These are phyloP conservation scores for Scytalidium sp. DNA, from an alignment of 2,329 filamentous ascomycete species.

Conservation along the genomic window DNA sequence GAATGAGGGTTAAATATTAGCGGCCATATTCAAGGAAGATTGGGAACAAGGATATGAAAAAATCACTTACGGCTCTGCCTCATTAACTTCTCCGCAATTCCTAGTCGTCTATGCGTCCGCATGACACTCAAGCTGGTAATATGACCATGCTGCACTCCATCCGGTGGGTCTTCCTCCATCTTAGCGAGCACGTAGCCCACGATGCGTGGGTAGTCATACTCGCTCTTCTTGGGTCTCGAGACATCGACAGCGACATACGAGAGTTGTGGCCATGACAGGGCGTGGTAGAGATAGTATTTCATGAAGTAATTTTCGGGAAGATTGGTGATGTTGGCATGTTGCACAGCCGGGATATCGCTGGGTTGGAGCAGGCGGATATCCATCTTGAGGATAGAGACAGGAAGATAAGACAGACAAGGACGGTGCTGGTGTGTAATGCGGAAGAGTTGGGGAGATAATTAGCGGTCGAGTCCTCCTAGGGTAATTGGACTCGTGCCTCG, in stretches of 20 bases:
- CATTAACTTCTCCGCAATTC: conserved; percentile 97
- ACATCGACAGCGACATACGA: conserved; percentile 95
- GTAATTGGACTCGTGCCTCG: neutral
- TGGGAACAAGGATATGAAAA: neutral
- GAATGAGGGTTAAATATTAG: conserved; percentile 4
- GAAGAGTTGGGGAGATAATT: neutral
- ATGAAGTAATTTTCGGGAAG: conserved; percentile 99
- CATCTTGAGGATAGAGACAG: conserved; percentile 49
- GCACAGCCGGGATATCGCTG: conserved; percentile 85
- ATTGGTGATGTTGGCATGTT: conserved; percentile 98
- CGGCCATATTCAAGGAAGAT: conserved; percentile 5
- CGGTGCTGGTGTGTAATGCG: too few species aligned
- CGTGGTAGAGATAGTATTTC: conserved; percentile 99
- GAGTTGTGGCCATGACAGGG: conserved; percentile 95
- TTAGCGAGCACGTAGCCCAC: conserved; percentile 99
- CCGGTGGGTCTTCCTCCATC: conserved; percentile 96
- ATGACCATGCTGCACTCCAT: conserved; percentile 90
- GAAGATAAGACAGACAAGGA: too few species aligned
- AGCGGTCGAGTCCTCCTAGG: neutral
- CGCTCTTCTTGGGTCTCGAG: conserved; percentile 70
- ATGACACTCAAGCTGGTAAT: conserved; percentile 95
- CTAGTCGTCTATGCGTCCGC: conserved; percentile 87
- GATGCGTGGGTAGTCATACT: conserved; percentile 92
- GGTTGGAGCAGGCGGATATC: conserved; percentile 85
- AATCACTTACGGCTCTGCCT: conserved; percentile 77